A percentile compares a stretch with the other conserved stretches of the same genome.
Conservation (phyloP, 306 rosid species). For the Arachis hypogaea region DNA sequence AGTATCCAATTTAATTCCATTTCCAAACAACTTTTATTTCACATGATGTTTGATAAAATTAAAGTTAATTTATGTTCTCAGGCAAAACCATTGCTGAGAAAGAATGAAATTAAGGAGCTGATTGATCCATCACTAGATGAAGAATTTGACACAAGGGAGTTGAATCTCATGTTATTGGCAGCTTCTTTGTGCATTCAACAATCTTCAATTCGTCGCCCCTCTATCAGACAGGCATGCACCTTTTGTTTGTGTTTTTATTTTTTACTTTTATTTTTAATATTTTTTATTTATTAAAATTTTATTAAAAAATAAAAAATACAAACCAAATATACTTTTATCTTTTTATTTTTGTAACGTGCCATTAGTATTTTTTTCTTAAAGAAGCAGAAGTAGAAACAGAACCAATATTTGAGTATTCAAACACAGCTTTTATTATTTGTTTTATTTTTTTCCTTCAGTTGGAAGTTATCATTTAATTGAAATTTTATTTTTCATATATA, state of each 20-base stretch:
- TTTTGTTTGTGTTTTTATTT: conserved; percentile 12
- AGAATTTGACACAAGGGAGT: conserved; percentile 56
- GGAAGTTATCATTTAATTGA: too few species aligned
- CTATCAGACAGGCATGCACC: conserved; percentile 61
- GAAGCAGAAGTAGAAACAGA: too few species aligned
- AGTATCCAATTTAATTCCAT: background rate
- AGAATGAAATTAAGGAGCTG: conserved; percentile 57
- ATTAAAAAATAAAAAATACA: too few species aligned
- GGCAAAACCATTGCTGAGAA: conserved; percentile 92
- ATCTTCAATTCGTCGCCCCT: conserved; percentile 85
- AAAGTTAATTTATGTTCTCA: conserved; percentile 2
- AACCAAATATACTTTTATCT: too few species aligned
- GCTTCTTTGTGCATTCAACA: conserved; percentile 86
- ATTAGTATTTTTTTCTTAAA: too few species aligned
- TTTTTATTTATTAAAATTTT: too few species aligned
- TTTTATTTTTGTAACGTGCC: too few species aligned
- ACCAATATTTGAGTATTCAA: too few species aligned
- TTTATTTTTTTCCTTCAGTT: too few species aligned
- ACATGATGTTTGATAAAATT: too few species aligned
- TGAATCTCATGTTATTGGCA: conserved; percentile 70
- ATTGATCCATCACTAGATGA: conserved; percentile 66
- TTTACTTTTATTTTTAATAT: background rate
- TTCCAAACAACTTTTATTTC: background rate
- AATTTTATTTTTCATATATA: too few species aligned
- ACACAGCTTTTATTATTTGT: too few species aligned